Percentiles rank a stretch among this genome's conserved stretches.
These are phyloP conservation scores for Antarctomyces pellizariae DNA, from an alignment of 495 filamentous ascomycete genomes.

Conservation along the genomic window DNA sequence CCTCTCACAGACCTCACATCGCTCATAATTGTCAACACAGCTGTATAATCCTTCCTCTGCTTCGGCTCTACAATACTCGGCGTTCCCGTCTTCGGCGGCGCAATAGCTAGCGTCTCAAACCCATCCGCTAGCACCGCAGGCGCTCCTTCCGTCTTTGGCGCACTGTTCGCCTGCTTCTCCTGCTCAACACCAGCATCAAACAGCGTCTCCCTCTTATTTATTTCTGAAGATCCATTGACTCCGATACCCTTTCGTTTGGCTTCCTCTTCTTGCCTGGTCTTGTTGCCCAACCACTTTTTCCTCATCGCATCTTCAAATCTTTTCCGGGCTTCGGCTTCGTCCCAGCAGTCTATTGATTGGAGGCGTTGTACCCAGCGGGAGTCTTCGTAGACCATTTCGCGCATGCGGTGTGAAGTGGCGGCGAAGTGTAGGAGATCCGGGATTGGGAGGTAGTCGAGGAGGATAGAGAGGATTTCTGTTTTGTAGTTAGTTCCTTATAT, in stretches of 20 bases:
- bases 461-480: slow-evolving; percentile 65
- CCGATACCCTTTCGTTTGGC: slow-evolving; percentile 16
- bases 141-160: slow-evolving; percentile 5
- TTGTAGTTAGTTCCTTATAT: background rate
- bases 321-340: slow-evolving; percentile 63
- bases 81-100: slow-evolving; percentile 2
- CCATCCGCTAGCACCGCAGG: no score
- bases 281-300: slow-evolving; percentile 36
- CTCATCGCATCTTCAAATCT: slow-evolving; percentile 51
- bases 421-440: slow-evolving; percentile 68
- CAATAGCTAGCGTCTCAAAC: slow-evolving; percentile 17
- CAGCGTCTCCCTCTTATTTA: slow-evolving; percentile 25
- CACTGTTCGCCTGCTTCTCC: slow-evolving; percentile 18
- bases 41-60: slow-evolving; percentile 28
- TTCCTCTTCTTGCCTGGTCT: slow-evolving; percentile 26
- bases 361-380: slow-evolving; percentile 77
- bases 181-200: slow-evolving; percentile 45
- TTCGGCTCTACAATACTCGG: slow-evolving; percentile 7
- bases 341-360: slow-evolving; percentile 75
- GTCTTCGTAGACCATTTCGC: slow-evolving; percentile 98
- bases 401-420: slow-evolving; percentile 67
- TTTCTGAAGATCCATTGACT: slow-evolving; percentile 17
- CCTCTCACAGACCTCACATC: slow-evolving; percentile 60
- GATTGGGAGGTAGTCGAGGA: slow-evolving; percentile 73
- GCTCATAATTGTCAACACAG: slow-evolving; percentile 39